Percentiles rank a stretch among this genome's conserved stretches.
phyloP scores from a whole-genome alignment of 2,329 filamentous ascomycete genomes.

The Exophiala sideris region DNA sequence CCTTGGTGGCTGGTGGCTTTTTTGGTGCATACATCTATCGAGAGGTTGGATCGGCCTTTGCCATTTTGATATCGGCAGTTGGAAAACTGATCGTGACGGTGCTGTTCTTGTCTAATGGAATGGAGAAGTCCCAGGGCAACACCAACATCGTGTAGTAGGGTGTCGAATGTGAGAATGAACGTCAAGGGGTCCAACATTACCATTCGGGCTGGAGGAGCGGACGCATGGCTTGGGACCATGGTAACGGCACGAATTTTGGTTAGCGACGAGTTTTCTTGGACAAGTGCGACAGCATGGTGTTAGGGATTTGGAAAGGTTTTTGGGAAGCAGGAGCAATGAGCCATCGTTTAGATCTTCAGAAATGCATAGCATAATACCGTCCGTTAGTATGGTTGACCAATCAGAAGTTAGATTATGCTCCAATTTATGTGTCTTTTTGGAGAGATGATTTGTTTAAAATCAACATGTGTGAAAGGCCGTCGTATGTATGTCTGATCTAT shows the following conservation, averaged over 20 bases:
- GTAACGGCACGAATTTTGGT: too few species aligned
- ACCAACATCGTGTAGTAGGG: too few species aligned
- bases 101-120: constrained; percentile 19
- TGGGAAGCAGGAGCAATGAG: not conserved
- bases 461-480: too few species aligned
- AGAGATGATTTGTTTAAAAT: not conserved
- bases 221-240: too few species aligned
- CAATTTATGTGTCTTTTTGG: constrained; percentile 11
- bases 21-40: constrained; percentile 42
- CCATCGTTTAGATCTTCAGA: constrained; percentile 17
- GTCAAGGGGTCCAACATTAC: not conserved
- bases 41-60: constrained; percentile 6
- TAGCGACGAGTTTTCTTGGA: too few species aligned
- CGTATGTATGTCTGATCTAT: too few species aligned
- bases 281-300: too few species aligned
- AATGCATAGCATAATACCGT: not conserved
- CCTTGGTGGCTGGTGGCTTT: constrained; percentile 50
- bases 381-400: too few species aligned
- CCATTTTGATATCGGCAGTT: constrained; percentile 13
- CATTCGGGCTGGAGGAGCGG: not conserved
- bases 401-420: too few species aligned
- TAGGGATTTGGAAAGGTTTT: too few species aligned
- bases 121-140: constrained; percentile 4
- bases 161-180: too few species aligned
- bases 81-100: constrained; percentile 21